Percentiles rank a stretch among this genome's conserved stretches.
These are phyloP conservation scores for Suhomyces kilbournensis DNA, from an alignment of 805 yeast species.

Conservation along the genomic window DNA sequence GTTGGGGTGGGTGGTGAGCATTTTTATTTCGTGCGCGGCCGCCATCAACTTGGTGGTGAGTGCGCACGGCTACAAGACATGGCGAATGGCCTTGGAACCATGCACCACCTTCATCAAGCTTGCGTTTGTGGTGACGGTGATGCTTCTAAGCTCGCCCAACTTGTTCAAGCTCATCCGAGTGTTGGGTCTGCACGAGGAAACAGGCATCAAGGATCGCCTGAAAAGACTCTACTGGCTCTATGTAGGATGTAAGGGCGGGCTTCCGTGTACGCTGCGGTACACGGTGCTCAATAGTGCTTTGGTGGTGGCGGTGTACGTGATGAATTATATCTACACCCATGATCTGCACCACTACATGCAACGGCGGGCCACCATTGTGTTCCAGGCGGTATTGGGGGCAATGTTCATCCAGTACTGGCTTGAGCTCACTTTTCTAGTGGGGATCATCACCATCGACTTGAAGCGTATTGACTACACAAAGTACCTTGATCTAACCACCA, in stretches of 20 bases:
- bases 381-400: conserved; percentile 33
- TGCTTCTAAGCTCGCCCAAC: conserved; percentile 29
- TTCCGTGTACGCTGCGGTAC: conserved; percentile 20
- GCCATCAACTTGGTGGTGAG: conserved; percentile 23
- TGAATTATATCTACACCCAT: conserved; percentile 13
- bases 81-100: conserved; percentile 30
- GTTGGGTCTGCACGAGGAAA: conserved; percentile 21
- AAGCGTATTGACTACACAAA: conserved; percentile 62
- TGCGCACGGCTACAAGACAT: conserved; percentile 15
- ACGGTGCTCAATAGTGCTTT: conserved; percentile 13
- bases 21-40: conserved; percentile 24
- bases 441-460: conserved; percentile 66
- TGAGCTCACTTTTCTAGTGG: conserved; percentile 61
- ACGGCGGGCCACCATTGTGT: conserved; percentile 19
- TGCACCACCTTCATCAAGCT: conserved; percentile 21
- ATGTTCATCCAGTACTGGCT: conserved; percentile 58
- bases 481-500: conserved; percentile 18
- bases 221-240: conserved; percentile 28
- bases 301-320: neutral
- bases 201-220: conserved; percentile 13
- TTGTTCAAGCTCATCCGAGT: conserved; percentile 27
- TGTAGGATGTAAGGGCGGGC: conserved; percentile 26
- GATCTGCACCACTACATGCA: conserved; percentile 9
- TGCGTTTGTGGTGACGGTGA: conserved; percentile 20
- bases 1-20: conserved; percentile 34